Evolutionary conservation across 129 eudicot species (phyloP).

Genomic region (Pulicaria dysenterica): DNA sequence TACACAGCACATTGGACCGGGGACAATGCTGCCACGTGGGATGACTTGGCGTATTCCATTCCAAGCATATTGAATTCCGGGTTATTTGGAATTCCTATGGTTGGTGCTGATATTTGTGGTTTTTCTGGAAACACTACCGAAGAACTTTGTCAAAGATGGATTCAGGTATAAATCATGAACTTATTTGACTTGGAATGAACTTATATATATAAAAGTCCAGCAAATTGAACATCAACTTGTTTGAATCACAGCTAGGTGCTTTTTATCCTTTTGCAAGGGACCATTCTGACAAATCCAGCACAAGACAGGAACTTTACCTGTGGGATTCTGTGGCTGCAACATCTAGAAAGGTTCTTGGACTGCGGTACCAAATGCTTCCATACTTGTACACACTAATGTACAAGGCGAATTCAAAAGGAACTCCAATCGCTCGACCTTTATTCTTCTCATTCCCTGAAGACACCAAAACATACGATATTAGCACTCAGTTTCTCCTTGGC

Average conservation of each 20-base stretch:
- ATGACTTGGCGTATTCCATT: slow-evolving; percentile 75
- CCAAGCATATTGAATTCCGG: slow-evolving; percentile 75
- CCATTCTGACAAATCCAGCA: slow-evolving; percentile 44
- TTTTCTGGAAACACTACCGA: slow-evolving; percentile 66
- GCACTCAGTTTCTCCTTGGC: slow-evolving; percentile 77
- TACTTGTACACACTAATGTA: slow-evolving; percentile 81
- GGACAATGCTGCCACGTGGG: slow-evolving; percentile 89
- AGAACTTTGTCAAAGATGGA: slow-evolving; percentile 88
- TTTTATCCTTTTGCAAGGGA: slow-evolving; percentile 90
- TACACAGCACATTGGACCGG: slow-evolving; percentile 95
- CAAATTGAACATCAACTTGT: background rate
- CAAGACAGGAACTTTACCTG: slow-evolving; percentile 75
- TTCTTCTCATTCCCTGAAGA: slow-evolving; percentile 86
- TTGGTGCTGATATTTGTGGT: slow-evolving; percentile 94
- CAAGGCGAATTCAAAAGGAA: slow-evolving; percentile 68
- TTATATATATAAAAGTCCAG: too few species aligned
- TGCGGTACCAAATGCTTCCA: slow-evolving; percentile 73
- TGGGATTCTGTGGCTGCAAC: slow-evolving; percentile 90
- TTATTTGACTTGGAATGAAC: background rate
- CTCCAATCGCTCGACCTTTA: slow-evolving; percentile 77
- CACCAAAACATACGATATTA: slow-evolving; percentile 56
- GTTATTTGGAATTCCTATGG: slow-evolving; percentile 82
- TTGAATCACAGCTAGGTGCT: slow-evolving; percentile 69
- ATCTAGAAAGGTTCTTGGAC: slow-evolving; percentile 69
- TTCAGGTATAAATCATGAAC: slow-evolving; percentile 57